Base-by-base conservation (phyloP, 495 filamentous ascomycete species). In the Tuber melanosporum region DNA sequence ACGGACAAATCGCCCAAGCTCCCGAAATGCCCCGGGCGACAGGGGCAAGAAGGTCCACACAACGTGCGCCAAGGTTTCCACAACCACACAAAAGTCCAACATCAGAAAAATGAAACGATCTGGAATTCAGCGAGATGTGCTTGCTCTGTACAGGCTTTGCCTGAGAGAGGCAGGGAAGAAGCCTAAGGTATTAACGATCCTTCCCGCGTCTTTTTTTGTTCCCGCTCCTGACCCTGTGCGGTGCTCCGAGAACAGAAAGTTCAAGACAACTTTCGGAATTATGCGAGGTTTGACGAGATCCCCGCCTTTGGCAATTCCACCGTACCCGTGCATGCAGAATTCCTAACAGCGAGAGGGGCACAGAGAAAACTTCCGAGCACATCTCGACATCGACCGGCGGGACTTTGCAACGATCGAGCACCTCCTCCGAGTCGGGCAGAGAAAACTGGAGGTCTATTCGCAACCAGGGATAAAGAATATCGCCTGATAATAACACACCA, bases 331-430 rank as follows among this genome's bases (percentile, higher is more conserved):
- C 19, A 17, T 49, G 69, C 76, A 32, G 71, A 81, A 45, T 78
- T 52, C 57, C 77, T 57, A 57, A 81, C 73, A 75, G 70, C 72
- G 19, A 73, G 26, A 36, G 49, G 15, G 17, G 20, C 46, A 57
- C 70, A 95, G 94, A 71, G 84, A 84, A 49, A 93, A 97, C 79
- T 99, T 99, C 79, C 85, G 90, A 70, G 91, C 91, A 81, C 87
- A 93, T 81, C 82, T 90, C 3, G 82, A 83, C 36, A 82, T 98
- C 49, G 90, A 91, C 84, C 97, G 93, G 85, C 95, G 92, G 83
- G 94, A 98, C 83, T 98, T 98, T 84, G 85, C 85, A 69, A 89
- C 94, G 3, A 91, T 99, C 76, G 95, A 99, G 84, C 96, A 92
- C 85, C 86, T 98, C 6, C 83, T 99, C 45, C 89, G 95, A 70